These are phyloP conservation scores for Tothia fuscella DNA, from an alignment of 2,329 filamentous ascomycete genomes.

Conservation along the genomic window DNA sequence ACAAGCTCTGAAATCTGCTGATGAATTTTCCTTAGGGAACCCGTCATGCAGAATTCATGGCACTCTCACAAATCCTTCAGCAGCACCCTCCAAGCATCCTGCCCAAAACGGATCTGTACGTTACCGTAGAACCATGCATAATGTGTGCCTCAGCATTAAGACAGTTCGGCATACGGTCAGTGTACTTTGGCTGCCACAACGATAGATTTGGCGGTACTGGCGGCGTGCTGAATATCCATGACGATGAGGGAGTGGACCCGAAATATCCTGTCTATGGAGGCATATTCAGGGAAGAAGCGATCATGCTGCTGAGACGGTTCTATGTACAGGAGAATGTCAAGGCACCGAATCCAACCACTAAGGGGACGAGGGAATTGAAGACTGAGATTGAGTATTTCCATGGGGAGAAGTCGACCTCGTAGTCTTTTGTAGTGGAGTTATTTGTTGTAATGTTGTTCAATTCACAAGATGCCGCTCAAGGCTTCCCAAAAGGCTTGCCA, in stretches of 20 bases:
- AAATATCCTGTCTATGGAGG: constrained; percentile 78
- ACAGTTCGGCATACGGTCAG: constrained; percentile 75
- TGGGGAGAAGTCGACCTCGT: no score
- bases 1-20: neutral
- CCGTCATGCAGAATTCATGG: constrained; percentile 90
- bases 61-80: constrained; percentile 54
- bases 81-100: constrained; percentile 58
- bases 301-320: constrained; percentile 82
- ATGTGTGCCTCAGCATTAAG: constrained; percentile 93
- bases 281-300: constrained; percentile 82
- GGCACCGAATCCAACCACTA: no score
- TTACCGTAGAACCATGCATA: constrained; percentile 96
- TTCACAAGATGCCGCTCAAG: no score
- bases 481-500: no score
- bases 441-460: no score
- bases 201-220: constrained; percentile 96
- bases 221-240: constrained; percentile 79
- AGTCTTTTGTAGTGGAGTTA: no score
- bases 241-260: constrained; percentile 59
- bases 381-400: no score
- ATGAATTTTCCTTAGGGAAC: constrained; percentile 52
- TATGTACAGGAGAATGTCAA: constrained; percentile 97
- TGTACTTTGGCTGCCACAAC: constrained; percentile 92
- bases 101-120: constrained; percentile 69
- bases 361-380: no score